Evolutionary conservation across 805 yeast genomes (phyloP).

Genomic region (Metschnikowia aberdeeniae): DNA sequence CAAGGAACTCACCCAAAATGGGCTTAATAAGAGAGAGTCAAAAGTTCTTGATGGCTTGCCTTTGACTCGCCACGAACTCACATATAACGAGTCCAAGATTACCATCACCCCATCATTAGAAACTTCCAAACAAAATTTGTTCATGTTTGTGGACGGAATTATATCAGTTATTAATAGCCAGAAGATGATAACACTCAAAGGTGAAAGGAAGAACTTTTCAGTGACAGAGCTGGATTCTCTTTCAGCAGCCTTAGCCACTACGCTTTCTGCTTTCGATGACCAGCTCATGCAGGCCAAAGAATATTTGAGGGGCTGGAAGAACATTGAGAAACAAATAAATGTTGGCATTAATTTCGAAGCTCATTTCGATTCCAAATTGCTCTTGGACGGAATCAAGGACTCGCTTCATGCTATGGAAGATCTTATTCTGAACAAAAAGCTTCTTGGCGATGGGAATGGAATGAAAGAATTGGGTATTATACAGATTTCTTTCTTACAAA

Average conservation of each 20-base stretch:
- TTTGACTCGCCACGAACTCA: conserved; percentile 29
- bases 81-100: conserved; percentile 35
- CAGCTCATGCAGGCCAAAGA: neutral
- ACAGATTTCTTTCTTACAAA: conserved; percentile 5
- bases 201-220: neutral
- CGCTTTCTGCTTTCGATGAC: neutral
- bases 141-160: conserved; percentile 17
- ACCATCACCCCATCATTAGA: conserved; percentile 39
- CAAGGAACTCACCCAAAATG: neutral
- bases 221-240: neutral
- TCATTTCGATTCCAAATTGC: neutral
- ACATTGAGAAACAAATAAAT: neutral
- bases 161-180: conserved; percentile 19
- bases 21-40: neutral
- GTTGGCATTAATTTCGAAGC: neutral
- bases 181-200: neutral
- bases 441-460: neutral
- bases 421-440: neutral
- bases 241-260: neutral
- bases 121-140: conserved; percentile 27
- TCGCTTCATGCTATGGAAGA: neutral
- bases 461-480: neutral
- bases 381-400: neutral
- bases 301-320: neutral
- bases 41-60: neutral